Conservation (phyloP, 176 grass and related monocot species). For the Pontederia crassipes region DNA sequence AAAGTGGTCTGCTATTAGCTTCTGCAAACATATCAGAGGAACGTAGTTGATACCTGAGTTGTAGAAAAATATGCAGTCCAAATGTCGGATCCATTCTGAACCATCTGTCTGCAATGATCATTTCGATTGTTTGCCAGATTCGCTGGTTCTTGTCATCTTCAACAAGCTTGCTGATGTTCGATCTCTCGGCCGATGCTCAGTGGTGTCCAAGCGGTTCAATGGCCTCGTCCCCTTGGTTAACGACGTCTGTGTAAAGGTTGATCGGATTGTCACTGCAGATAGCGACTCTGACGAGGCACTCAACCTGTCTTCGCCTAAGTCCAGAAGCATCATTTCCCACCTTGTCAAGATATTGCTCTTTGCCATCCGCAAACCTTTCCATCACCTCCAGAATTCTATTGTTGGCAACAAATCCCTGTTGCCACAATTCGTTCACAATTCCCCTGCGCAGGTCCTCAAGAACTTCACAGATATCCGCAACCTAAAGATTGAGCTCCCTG, state of each 20-base stretch:
- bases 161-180: conserved; percentile 7
- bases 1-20: too few relatives aligned
- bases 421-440: background rate
- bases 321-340: conserved; percentile 2
- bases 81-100: background rate
- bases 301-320: background rate
- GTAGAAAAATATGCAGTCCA: background rate
- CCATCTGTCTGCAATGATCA: background rate
- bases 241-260: conserved; percentile 2
- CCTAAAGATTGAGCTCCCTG: too few relatives aligned
- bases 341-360: background rate
- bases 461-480: too few relatives aligned
- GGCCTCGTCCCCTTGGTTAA: background rate
- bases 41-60: too few relatives aligned
- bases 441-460: too few relatives aligned
- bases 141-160: conserved; percentile 3
- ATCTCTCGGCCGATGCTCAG: conserved; percentile 2
- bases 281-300: too few relatives aligned
- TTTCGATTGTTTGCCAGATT: background rate
- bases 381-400: background rate
- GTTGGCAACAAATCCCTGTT: background rate
- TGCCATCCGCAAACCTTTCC: background rate
- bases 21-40: too few relatives aligned
- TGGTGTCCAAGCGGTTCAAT: conserved; percentile 8
- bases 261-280: background rate